Base-by-base conservation (phyloP, 1,284 basidiomycete genomes). In the Ceratobasidium theobromae region DNA sequence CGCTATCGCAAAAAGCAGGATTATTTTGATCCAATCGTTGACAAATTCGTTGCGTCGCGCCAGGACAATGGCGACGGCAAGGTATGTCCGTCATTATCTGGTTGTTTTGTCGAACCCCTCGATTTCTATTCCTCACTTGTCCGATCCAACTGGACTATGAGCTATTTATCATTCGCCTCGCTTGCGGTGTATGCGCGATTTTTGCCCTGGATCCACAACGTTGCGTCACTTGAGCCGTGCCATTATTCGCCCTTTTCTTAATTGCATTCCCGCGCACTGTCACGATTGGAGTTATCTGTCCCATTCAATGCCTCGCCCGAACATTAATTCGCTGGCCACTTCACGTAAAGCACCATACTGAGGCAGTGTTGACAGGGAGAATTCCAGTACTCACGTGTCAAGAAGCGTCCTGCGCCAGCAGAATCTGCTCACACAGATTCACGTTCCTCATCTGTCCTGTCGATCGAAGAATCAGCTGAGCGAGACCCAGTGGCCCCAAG, bases 1-100 rank as follows among this genome's bases (percentile, higher is more conserved):
- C 81, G 89, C 28, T 91, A 91, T 77, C 91, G 91, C 78, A 91
- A 91, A 75, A 87, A 91, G 70, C 77, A 85, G 0, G 73, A 77
- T 0, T 82, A 87, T 6, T 80, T 91, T 48, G 88, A 91, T 72
- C 73, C 72, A 18, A 76, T 82, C 65, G 89, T 91, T 54, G 75
- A 82, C 1, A 76, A 77, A 49, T 78, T 79, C 53, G 58, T 48
- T 27, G 21, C 30, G 35, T 27, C n/a, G 32, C 58, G 58, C 32
- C 58, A 62, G 25, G 27, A 30, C 16, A 62, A 16, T 28, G 58
- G 58, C n/a, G 58, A 51, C 27, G 35, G 58, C 46, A 62, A 62
- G 58, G 58, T 62, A 38, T 27, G 58, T n/a, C n/a, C n/a, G n/a
- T 51, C 38, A 4, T 51, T 23, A 18, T 43, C 27, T 46, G 38